phyloP scores from a whole-genome alignment of 2,329 filamentous ascomycete species.

The Ascochyta koolunga region DNA sequence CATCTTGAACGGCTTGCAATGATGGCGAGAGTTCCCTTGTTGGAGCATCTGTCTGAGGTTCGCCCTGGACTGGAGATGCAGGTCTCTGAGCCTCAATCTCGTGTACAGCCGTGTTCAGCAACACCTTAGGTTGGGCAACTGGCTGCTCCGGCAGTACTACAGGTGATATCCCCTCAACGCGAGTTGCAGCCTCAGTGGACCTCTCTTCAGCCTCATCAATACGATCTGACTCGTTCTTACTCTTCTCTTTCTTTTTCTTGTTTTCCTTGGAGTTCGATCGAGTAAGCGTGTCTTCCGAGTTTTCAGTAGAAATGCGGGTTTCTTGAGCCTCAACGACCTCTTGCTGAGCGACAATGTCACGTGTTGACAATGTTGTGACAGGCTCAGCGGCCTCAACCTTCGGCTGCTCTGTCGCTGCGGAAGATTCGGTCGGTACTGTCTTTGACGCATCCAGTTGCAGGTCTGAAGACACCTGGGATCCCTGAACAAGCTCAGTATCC shows the following conservation, averaged over 20 bases:
- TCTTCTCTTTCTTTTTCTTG: slow-evolving; percentile 35
- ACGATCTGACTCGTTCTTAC: slow-evolving; percentile 20
- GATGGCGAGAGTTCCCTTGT: slow-evolving; percentile 30
- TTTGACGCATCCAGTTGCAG: neutral
- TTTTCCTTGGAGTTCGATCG: slow-evolving; percentile 34
- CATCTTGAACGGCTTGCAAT: slow-evolving; percentile 33
- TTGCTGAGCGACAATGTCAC: neutral
- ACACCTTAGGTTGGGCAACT: neutral
- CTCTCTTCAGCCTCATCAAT: slow-evolving; percentile 12
- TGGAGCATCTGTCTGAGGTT: neutral
- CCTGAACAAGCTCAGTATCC: neutral
- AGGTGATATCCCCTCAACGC: slow-evolving; percentile 4
- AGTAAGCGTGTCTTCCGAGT: slow-evolving; percentile 16
- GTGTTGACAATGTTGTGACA: neutral
- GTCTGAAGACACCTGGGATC: neutral
- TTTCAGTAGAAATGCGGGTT: neutral
- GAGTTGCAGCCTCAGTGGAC: neutral
- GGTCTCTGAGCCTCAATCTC: slow-evolving; percentile 1
- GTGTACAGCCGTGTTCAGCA: neutral
- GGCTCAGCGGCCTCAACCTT: neutral
- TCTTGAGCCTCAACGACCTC: neutral
- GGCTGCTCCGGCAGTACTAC: slow-evolving; percentile 1
- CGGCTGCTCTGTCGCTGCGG: neutral
- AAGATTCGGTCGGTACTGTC: too few relatives aligned
- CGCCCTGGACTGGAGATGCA: slow-evolving; percentile 1